Evolutionary conservation across 305 asterid species (phyloP), one percentile per base, ranked within the genome.

Genomic region (Fraxinus paxiana): DNA sequence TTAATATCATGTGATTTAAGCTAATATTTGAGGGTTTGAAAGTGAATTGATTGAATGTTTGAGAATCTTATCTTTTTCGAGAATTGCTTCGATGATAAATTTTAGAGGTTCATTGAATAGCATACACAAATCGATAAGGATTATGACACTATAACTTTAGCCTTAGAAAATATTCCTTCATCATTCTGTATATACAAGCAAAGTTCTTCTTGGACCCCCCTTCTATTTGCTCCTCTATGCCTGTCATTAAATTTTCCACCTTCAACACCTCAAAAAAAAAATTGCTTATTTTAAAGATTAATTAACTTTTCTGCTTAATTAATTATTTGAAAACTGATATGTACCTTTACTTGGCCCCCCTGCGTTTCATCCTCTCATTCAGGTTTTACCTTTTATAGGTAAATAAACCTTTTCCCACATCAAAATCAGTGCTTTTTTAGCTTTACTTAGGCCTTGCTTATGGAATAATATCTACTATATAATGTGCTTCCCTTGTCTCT

Each of bases 181-280:
- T 86, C 77, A 87, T 77, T 83, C 88, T 88, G 86, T 20, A 84
- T 83, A 83, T 75, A 75, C 82, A 89, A 89, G 93, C 92, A 88
- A 89, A 83, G 83, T 79, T 84, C 70, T 70, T 34, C 75, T 81
- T 73, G 76, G 79, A 33, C 56, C 79, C 79, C 77, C 46, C 22
- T 1, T 54, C 10, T 79, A 73, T 65, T 59, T 82, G 80, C 73
- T 78, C 79, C 76, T 84, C 75, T 76, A 61, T 75, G 26, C 80
- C 83, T 77, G 13, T 63, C 85, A 75, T 20, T 67, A 85, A 70
- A 6, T 33, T 38, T 69, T 24, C 56, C 65, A 35, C 15, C 71
- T 61, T 61, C 24, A 22, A 61, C 31, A 28, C 30, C 30, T 0
- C 6, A 6, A 61, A 7, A 20, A 61, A 61, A 2, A 28, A 28